Evolutionary conservation across 2,329 filamentous ascomycete species (phyloP), one percentile per base, ranked within the genome.

Genomic region (Decorospora gaudefroyi): DNA sequence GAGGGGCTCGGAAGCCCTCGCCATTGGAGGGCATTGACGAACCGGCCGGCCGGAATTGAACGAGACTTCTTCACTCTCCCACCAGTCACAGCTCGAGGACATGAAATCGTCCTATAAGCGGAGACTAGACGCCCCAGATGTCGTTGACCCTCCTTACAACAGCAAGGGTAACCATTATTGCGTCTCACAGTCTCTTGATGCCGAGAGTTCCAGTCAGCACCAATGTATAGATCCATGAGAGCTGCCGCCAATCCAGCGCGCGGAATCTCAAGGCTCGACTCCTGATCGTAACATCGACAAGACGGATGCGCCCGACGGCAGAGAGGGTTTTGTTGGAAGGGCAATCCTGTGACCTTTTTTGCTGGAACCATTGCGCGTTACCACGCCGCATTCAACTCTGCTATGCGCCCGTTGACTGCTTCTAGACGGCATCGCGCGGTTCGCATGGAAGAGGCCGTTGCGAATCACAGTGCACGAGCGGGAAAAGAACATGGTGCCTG

Each of bases 401-500:
- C n/a, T 47, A 47, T 18, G 25, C 44, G 44, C 33, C 29, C 23
- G 19, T 26, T 4, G 15, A 18, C 23, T n/a, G 32, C 39, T 36
- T 35, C 18, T 34, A 13, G 33, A 26, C 17, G 19, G 12, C 16
- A 33, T 36, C 39, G 34, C 32, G 39, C 44, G n/a, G n/a, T 33
- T 36, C 49, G 33, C 30, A 32, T 50, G 42, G 46, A 38, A 22
- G 42, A 41, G 28, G 31, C 22, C 39, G 36, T 51, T 28, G 40
- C 59, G 53, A 61, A 61, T 64, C 52, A 53, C 19, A 27, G 23
- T 40, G 41, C 44, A 37, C 33, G 40, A 43, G 46, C 33, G 35
- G 35, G 21, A 18, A 25, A 32, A 42, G 28, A 38, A 42, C 38
- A 27, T 37, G 32, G 25, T 33, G 26, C n/a, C 27, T 21, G 34